Percentiles rank a stretch among this genome's conserved stretches.
These are phyloP conservation scores for Entoloma clypeatum DNA, from an alignment of 1,284 basidiomycete genomes.

Conservation along the genomic window DNA sequence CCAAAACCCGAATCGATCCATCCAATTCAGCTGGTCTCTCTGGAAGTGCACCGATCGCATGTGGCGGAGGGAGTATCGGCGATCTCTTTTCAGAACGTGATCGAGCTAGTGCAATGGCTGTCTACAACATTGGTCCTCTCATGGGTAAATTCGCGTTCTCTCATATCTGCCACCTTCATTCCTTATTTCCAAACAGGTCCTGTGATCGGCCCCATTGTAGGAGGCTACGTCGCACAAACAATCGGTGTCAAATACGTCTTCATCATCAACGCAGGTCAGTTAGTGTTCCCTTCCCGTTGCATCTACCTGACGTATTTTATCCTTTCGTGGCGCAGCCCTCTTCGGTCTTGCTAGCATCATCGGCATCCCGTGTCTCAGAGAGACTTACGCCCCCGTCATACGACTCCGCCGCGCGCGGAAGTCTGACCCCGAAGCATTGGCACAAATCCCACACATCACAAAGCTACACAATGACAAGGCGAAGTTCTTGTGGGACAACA, in stretches of 20 bases:
- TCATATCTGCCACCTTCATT: background rate
- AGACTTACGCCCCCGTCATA: slow-evolving; percentile 64
- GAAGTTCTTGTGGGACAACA: slow-evolving; percentile 44
- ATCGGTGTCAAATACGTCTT: slow-evolving; percentile 61
- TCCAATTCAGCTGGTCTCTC: slow-evolving; percentile 47
- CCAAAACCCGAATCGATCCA: background rate
- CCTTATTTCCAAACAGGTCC: slow-evolving; percentile 30
- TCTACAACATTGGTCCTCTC: slow-evolving; percentile 63
- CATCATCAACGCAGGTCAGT: slow-evolving; percentile 49
- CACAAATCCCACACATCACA: slow-evolving; percentile 30
- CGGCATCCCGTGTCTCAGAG: slow-evolving; percentile 53
- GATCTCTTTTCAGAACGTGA: slow-evolving; percentile 63
- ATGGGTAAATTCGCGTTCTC: slow-evolving; percentile 42
- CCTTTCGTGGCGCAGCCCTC: slow-evolving; percentile 26
- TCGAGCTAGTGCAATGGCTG: slow-evolving; percentile 62
- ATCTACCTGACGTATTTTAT: background rate
- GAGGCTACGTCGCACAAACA: slow-evolving; percentile 57
- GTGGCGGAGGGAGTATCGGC: slow-evolving; percentile 57
- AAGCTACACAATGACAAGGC: slow-evolving; percentile 32
- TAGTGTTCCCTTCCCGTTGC: slow-evolving; percentile 6
- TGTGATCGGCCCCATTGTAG: slow-evolving; percentile 57
- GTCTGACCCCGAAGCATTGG: slow-evolving; percentile 34
- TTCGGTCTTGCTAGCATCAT: slow-evolving; percentile 39
- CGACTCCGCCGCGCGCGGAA: slow-evolving; percentile 41
- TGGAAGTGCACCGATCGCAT: slow-evolving; percentile 58